Evolutionary conservation across 148 eudicot genomes (phyloP), one percentile per base, ranked within the genome.

Genomic region (Hydrangea macrophylla): DNA sequence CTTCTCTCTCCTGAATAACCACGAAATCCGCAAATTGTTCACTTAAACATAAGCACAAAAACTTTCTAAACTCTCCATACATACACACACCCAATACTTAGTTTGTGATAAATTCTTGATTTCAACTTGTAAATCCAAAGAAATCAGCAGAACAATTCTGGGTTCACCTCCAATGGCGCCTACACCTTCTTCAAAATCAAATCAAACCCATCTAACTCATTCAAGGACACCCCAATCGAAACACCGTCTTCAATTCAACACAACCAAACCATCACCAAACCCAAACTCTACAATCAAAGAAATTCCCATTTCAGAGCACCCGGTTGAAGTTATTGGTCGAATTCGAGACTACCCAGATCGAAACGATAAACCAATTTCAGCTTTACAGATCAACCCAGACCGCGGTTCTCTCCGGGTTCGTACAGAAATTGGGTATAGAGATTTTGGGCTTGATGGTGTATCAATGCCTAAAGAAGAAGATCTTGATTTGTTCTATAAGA

Each of bases 291-390:
- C 71, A 5, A 42, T 64, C 58, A 82, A 73, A 51, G 78, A 81
- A 59, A 35, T 72, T 64, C 77, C 63, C 35, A 79, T 78, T 10
- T 54, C 82, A 3, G 98, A 94, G 40, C 98, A 94, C 79, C 98
- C 98, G 0, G 92, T 94, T 36, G 97, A 94, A 66, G 98, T 94
- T 0, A 81, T 94, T 2, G 97, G 97, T n/a, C 60, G 99, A 48
- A 81, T 94, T 27, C 66, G 99, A 7, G 90, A 94, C 64, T 44
- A 79, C 60, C 85, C 93, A 0, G 87, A 89, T n/a, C 62, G 53
- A 0, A 74, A 82, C 9, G 84, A 83, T 1, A 80, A 75, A 63
- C 76, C 80, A 73, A 27, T 50, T 2, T 28, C 89, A 23, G 56
- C 72, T 31, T 63, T 94, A 9, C 83, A 79, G 13, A 64, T 88